These are phyloP conservation scores for Arctium lappa DNA, from an alignment of 129 eudicot species.

Conservation along the genomic window DNA sequence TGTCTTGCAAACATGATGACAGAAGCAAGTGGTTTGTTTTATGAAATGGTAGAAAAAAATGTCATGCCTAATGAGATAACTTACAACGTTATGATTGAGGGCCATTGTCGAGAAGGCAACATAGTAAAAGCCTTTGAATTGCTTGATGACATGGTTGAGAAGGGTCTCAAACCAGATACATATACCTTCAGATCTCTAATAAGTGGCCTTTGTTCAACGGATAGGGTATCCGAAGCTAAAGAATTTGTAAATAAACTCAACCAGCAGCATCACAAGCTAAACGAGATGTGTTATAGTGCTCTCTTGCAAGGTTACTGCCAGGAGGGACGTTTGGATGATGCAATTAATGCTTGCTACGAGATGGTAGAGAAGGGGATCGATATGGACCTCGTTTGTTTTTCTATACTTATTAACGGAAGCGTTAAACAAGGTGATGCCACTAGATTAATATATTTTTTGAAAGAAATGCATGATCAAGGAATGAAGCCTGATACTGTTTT, in stretches of 20 bases:
- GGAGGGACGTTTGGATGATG: slow-evolving; percentile 66
- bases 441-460: slow-evolving; percentile 37
- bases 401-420: slow-evolving; percentile 58
- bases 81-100: slow-evolving; percentile 84
- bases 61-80: slow-evolving; percentile 73
- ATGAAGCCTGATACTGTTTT: slow-evolving; percentile 77
- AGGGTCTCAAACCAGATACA: slow-evolving; percentile 79
- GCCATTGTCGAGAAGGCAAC: slow-evolving; percentile 58
- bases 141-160: slow-evolving; percentile 62
- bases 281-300: slow-evolving; percentile 84
- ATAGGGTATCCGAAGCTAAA: slow-evolving; percentile 72
- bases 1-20: slow-evolving; percentile 52
- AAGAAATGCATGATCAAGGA: slow-evolving; percentile 60
- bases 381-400: slow-evolving; percentile 74
- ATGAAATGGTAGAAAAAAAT: slow-evolving; percentile 54
- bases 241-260: slow-evolving; percentile 68
- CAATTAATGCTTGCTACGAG: slow-evolving; percentile 46
- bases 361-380: slow-evolving; percentile 60
- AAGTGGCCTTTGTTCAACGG: slow-evolving; percentile 64
- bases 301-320: slow-evolving; percentile 67
- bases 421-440: slow-evolving; percentile 42
- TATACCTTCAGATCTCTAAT: slow-evolving; percentile 82
- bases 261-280: slow-evolving; percentile 47
- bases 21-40: slow-evolving; percentile 62
- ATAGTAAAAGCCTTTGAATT: slow-evolving; percentile 55